A percentile compares a stretch with the other conserved stretches of the same genome.
phyloP scores from a whole-genome alignment of 2,329 filamentous ascomycete genomes.

The Monilinia fructigena region DNA sequence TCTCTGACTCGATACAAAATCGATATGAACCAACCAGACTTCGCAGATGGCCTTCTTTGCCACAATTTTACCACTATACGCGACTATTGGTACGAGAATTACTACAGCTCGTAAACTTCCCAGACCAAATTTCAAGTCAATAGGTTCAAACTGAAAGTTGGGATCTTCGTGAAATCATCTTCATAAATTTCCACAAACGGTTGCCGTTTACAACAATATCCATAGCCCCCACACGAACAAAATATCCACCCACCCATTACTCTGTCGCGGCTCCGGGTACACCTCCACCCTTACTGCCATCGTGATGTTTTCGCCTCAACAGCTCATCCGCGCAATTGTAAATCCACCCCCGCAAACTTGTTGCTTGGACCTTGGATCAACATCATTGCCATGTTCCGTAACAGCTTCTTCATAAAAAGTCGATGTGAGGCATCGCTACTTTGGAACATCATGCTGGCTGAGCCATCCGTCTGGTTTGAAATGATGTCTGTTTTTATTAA shows the following conservation, averaged over 20 bases:
- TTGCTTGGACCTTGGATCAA: constrained; percentile 1
- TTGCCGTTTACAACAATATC: neutral
- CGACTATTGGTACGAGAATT: too few relatives aligned
- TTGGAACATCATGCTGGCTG: constrained; percentile 7
- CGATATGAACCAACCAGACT: too few relatives aligned
- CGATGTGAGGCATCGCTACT: neutral
- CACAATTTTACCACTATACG: too few relatives aligned
- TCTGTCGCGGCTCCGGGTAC: neutral
- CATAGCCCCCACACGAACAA: neutral
- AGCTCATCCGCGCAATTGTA: neutral
- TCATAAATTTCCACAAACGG: too few relatives aligned
- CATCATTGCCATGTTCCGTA: constrained; percentile 11
- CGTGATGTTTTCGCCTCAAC: constrained; percentile 10
- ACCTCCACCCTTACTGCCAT: neutral
- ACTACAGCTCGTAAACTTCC: too few relatives aligned
- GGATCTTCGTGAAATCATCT: too few relatives aligned
- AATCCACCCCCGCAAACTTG: neutral
- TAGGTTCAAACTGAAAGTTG: too few relatives aligned
- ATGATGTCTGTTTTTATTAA: neutral
- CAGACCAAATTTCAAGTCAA: too few relatives aligned
- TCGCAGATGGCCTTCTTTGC: too few relatives aligned
- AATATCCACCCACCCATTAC: neutral
- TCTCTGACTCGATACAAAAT: too few relatives aligned
- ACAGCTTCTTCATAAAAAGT: constrained; percentile 9
- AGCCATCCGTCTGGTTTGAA: constrained; percentile 1